Evolutionary conservation across 805 yeast genomes (phyloP).

Genomic region (Candida ovalis): DNA sequence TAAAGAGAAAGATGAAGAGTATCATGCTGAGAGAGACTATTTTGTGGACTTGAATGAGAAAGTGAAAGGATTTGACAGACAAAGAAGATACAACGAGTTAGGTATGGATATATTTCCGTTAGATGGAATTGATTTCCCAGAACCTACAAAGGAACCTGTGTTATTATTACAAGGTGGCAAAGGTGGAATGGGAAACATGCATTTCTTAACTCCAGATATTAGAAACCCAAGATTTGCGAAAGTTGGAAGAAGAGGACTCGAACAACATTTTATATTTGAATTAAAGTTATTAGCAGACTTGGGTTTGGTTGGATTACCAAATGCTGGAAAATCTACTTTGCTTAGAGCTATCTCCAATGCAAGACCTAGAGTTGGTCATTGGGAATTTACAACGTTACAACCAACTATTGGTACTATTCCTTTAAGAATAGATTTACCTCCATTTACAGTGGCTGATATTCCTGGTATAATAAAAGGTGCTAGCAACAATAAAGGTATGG

Average conservation of each 20-base stretch:
- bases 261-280: slow-evolving; percentile 70
- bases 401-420: slow-evolving; percentile 90
- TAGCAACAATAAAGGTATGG: slow-evolving; percentile 81
- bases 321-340: slow-evolving; percentile 93
- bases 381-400: slow-evolving; percentile 93
- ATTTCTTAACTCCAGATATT: slow-evolving; percentile 76
- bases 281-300: slow-evolving; percentile 86
- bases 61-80: slow-evolving; percentile 63
- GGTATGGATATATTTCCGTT: slow-evolving; percentile 69
- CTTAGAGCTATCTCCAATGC: slow-evolving; percentile 86
- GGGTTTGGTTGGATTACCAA: slow-evolving; percentile 93
- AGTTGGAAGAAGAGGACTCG: slow-evolving; percentile 67
- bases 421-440: slow-evolving; percentile 55
- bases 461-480: slow-evolving; percentile 96
- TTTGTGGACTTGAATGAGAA: slow-evolving; percentile 61
- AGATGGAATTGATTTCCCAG: slow-evolving; percentile 70
- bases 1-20: slow-evolving; percentile 70
- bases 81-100: slow-evolving; percentile 53
- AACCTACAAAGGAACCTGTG: slow-evolving; percentile 62
- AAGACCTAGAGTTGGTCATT: slow-evolving; percentile 87
- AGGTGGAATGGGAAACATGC: slow-evolving; percentile 97
- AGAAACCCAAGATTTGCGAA: slow-evolving; percentile 90
- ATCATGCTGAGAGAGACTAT: slow-evolving; percentile 61
- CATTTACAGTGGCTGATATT: slow-evolving; percentile 94
- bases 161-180: slow-evolving; percentile 77